phyloP scores from a whole-genome alignment of 2,329 filamentous ascomycete genomes.

The Penicillium sp. region DNA sequence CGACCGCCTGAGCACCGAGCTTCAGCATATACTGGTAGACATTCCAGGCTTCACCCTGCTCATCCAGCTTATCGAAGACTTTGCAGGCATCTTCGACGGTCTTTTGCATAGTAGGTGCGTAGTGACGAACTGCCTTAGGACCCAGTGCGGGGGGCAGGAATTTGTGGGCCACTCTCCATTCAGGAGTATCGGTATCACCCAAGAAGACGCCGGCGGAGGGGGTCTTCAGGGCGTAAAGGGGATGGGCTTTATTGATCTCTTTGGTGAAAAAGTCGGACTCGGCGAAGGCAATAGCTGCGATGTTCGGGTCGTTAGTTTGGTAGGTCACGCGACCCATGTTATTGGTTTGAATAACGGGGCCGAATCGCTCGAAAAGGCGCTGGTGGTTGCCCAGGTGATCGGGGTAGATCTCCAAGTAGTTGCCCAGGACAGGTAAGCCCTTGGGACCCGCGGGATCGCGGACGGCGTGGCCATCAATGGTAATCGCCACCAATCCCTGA shows the following conservation, averaged over 20 bases:
- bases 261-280: slow-evolving; percentile 58
- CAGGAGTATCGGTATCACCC: slow-evolving; percentile 32
- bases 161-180: slow-evolving; percentile 55
- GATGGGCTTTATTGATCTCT: slow-evolving; percentile 43
- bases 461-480: slow-evolving; percentile 14
- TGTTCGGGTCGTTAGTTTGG: slow-evolving; percentile 52
- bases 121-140: slow-evolving; percentile 31
- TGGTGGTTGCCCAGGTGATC: slow-evolving; percentile 60
- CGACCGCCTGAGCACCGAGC: slow-evolving; percentile 46
- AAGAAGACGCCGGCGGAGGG: slow-evolving; percentile 33
- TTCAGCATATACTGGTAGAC: slow-evolving; percentile 54
- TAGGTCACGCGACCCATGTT: slow-evolving; percentile 54
- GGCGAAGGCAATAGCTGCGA: slow-evolving; percentile 50
- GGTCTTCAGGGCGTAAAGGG: slow-evolving; percentile 30
- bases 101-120: slow-evolving; percentile 59
- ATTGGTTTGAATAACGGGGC: slow-evolving; percentile 53
- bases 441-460: slow-evolving; percentile 15
- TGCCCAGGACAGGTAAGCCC: slow-evolving; percentile 48
- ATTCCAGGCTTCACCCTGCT: slow-evolving; percentile 47
- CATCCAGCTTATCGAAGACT: slow-evolving; percentile 51
- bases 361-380: slow-evolving; percentile 55
- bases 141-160: slow-evolving; percentile 39
- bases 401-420: slow-evolving; percentile 56
- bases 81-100: slow-evolving; percentile 54
- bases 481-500: slow-evolving; percentile 4